phyloP scores from a whole-genome alignment of 106 monocot genomes.

The Chionographis japonica region DNA sequence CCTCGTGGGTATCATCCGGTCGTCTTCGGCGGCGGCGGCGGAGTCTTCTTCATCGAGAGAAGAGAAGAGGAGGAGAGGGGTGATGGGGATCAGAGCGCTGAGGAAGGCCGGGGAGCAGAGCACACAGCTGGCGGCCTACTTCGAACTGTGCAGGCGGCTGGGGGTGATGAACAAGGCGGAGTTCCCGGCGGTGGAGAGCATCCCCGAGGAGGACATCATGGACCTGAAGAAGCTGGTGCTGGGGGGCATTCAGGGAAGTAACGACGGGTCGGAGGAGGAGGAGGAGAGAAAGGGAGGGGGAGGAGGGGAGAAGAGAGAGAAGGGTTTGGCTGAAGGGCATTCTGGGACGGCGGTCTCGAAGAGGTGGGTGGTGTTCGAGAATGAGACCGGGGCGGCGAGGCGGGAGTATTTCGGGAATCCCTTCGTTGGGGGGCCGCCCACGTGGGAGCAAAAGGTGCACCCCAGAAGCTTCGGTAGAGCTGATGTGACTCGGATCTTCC shows the following conservation, averaged over 20 bases:
- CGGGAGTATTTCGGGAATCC: conserved; percentile 1
- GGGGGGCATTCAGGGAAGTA: not conserved
- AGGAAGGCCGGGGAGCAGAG: conserved; percentile 20
- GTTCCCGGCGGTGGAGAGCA: conserved; percentile 18
- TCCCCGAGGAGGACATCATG: conserved; percentile 27
- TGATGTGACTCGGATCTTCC: not conserved
- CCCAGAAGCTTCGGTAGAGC: not conserved
- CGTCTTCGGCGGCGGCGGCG: too few relatives aligned
- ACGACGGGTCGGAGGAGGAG: too few relatives aligned
- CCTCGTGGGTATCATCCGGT: not conserved
- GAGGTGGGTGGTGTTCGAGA: conserved; percentile 32
- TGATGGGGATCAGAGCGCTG: conserved; percentile 15
- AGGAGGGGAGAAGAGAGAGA: not conserved
- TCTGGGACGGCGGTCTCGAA: conserved; percentile 19
- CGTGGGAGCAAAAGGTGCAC: not conserved
- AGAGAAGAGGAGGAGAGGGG: not conserved
- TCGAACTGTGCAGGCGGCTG: conserved; percentile 16
- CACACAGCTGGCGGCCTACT: conserved; percentile 12
- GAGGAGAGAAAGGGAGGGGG: not conserved
- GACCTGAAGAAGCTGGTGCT: conserved; percentile 17
- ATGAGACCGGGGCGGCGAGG: conserved; percentile 3
- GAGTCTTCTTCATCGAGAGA: not conserved
- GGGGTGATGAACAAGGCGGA: conserved; percentile 27
- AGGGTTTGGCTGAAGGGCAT: not conserved
- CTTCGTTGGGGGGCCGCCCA: not conserved